Conservation (phyloP, 306 rosid species). For the Carpinus fangiana region DNA sequence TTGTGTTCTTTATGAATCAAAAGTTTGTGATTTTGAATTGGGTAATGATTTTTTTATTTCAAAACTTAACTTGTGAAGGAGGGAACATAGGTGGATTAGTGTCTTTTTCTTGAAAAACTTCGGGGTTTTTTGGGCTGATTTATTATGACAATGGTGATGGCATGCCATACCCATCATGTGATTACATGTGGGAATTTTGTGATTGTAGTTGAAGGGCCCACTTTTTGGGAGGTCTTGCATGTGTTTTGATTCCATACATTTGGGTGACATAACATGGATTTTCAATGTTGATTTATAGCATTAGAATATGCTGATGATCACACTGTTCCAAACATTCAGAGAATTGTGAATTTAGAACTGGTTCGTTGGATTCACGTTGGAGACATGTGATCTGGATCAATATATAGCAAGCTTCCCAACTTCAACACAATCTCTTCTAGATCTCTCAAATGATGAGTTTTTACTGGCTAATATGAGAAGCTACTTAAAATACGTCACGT, state of each 20-base stretch:
- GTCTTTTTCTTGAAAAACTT: slow-evolving; percentile 1
- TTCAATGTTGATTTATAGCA: slow-evolving; percentile 34
- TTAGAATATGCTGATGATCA: slow-evolving; percentile 24
- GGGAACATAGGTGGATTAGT: slow-evolving; percentile 25
- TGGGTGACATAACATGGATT: slow-evolving; percentile 48
- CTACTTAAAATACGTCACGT: too few relatives aligned
- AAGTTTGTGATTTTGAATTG: slow-evolving; percentile 27
- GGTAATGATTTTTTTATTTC: slow-evolving; percentile 31
- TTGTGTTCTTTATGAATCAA: slow-evolving; percentile 10
- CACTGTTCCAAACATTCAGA: slow-evolving; percentile 22
- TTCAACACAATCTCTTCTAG: not conserved
- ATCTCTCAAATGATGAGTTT: not conserved
- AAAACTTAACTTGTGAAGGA: slow-evolving; percentile 23
- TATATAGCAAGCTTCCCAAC: not conserved
- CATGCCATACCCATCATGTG: slow-evolving; percentile 53
- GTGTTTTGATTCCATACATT: slow-evolving; percentile 46
- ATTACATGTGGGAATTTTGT: slow-evolving; percentile 43
- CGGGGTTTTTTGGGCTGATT: slow-evolving; percentile 11
- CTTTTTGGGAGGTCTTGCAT: slow-evolving; percentile 31
- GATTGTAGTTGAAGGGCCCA: slow-evolving; percentile 29
- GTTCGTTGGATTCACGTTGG: not conserved
- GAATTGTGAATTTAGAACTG: not conserved
- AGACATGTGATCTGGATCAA: not conserved
- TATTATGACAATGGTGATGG: slow-evolving; percentile 37
- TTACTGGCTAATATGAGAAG: too few relatives aligned